Base-by-base conservation (phyloP, 139 green algal genomes). In the Marvania coccoides region DNA sequence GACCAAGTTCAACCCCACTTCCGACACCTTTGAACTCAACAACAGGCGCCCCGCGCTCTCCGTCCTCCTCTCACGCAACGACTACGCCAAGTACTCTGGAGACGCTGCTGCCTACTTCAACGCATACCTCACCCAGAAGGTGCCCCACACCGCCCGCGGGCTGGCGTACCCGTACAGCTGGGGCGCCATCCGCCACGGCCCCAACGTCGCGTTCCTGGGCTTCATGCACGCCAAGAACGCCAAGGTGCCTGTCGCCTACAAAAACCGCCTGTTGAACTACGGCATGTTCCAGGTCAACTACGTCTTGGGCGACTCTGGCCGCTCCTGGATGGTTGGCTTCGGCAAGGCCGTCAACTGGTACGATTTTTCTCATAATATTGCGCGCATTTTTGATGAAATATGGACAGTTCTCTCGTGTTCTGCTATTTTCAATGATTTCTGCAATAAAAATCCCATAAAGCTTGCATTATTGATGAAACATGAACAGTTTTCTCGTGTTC, bases 141-240 rank as follows among this genome's bases (percentile, higher is more conserved):
- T 65, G 24, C 6, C 10, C 6, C 62, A 74, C 72, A 80, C 69
- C 39, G 23, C 36, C 42, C 28, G 30, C 33, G 74, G 74, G 29
- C 29, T 61, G 6, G 58, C 64, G 30, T 62, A 71, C 37, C 69
- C 74, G 30, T 81, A 71, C 65, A 67, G 78, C 62, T 81, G 56
- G 45, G 63, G 67, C 0, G 46, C 46, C 42, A 54, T 57, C 24
- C 48, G 29, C 3, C 65, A 72, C 65, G 65, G 51, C 5, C 7
- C 26, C 23, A 72, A 72, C 14, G 19, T 63, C 8, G 63, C 56
- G 45, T 72, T 63, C n/a, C 42, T 78, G 58, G 48, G 31, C 30
- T 8, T 60, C 5, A 29, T 45, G 24, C 48, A 78, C 39, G 54
- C 39, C 48, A 63, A 63, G 30, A 61, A 48, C 37, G 29, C 24